Base-by-base conservation (phyloP, 208 protist species). In the Trypanosoma lewisi region DNA sequence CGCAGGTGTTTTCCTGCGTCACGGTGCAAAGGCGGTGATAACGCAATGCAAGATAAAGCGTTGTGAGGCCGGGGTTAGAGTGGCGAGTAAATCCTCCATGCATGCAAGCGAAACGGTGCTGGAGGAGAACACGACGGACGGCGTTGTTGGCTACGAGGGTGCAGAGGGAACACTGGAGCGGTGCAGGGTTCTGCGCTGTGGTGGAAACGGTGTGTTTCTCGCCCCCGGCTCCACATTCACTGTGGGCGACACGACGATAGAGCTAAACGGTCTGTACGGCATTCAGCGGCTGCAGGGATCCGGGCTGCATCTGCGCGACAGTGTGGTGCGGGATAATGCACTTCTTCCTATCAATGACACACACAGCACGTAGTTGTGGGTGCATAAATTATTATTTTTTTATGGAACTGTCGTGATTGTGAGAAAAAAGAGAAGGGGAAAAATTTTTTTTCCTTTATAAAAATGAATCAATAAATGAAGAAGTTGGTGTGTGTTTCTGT, bases 201-300 rank as follows among this genome's bases (percentile, higher is more conserved):
- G 72, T 21, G 79, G 85, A 25, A 87, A 81, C 50, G 85, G 85
- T 14, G 33, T 88, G 23, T 85, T 81, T 67, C 52, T 87, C 12
- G 39, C 59, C 0, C 14, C 56, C 17, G 71, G 70, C 11, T 60
- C 71, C 19, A 73, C 62, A 52, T 63, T 80, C 25, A 62, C 54
- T 16, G 62, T 86, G 50, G 41, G 50, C 19, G 82, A 82, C 7
- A 81, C 74, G 21, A 80, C 73, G 12, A 67, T 92, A 23, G 81
- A 88, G 65, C 58, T 85, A 41, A 92, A 92, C 52, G 77, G 68
- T 4, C 33, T 83, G 2, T 87, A 87, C 69, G 85, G 85, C 2
- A 72, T 92, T 23, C 81, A 92, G 39, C 77, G 82, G 11, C 59
- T 69, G 19, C 69, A 72, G 2, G 73, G 80, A 27, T 85, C 82